These are phyloP conservation scores for Euphorbia schlechtendalii DNA, from an alignment of 441 rosid genomes.

Conservation along the genomic window DNA sequence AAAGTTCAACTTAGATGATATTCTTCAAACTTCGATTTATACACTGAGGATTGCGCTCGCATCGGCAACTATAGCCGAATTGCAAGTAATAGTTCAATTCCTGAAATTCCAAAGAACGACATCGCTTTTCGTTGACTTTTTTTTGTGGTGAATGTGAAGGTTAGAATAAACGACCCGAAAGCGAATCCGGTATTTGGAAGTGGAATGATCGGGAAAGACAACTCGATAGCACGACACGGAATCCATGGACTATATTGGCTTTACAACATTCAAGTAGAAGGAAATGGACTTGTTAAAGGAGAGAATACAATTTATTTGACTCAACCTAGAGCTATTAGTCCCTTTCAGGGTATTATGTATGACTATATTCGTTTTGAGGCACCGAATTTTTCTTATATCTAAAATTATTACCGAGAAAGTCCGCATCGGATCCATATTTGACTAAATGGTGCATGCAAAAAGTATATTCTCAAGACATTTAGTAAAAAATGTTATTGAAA, in stretches of 20 bases:
- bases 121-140: no score
- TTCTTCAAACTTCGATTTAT: constrained; percentile 30
- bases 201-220: constrained; percentile 75
- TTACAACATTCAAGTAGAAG: constrained; percentile 45
- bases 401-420: background rate
- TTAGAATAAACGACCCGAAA: constrained; percentile 52
- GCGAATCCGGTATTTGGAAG: constrained; percentile 51
- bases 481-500: background rate
- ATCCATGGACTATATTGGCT: constrained; percentile 84
- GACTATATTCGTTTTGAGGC: constrained; percentile 86
- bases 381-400: constrained; percentile 23
- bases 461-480: no score
- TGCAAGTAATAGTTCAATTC: constrained; percentile 8
- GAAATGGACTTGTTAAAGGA: constrained; percentile 44
- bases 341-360: constrained; percentile 77
- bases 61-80: constrained; percentile 16
- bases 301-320: constrained; percentile 61
- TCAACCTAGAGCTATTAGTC: constrained; percentile 44
- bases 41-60: constrained; percentile 39
- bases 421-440: no score
- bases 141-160: constrained; percentile 19
- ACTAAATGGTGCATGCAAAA: no score
- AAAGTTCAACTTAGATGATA: constrained; percentile 36
- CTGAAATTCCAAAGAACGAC: no score
- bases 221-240: constrained; percentile 87